Percentiles rank a stretch among this genome's conserved stretches.
Conservation (phyloP, 257 asterid genomes). For the Rehmannia glutinosa region DNA sequence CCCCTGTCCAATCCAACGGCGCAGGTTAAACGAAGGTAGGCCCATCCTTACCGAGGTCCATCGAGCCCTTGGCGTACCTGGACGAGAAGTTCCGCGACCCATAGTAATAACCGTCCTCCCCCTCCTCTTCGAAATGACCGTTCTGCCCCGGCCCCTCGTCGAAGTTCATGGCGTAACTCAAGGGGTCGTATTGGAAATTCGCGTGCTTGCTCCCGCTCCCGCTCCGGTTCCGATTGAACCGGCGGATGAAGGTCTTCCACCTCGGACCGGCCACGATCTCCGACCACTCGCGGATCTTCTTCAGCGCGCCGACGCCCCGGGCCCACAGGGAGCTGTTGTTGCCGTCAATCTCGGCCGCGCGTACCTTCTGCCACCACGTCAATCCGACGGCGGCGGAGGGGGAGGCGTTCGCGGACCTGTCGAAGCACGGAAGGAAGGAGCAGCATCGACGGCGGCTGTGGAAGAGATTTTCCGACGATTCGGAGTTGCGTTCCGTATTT, state of each 20-base stretch:
- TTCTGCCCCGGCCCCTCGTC: conserved; percentile 67
- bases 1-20: not conserved
- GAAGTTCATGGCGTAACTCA: conserved; percentile 78
- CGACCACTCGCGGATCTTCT: conserved; percentile 81
- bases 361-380: conserved; percentile 55
- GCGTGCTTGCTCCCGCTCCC: conserved; percentile 21
- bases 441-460: conserved; percentile 48
- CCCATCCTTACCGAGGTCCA: conserved; percentile 57
- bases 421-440: conserved; percentile 49
- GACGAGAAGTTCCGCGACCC: conserved; percentile 61
- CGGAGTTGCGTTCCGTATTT: conserved; percentile 27
- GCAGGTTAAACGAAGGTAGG: conserved; percentile 39
- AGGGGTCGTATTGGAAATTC: conserved; percentile 65
- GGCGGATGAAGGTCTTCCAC: conserved; percentile 83
- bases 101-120: conserved; percentile 39
- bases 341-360: conserved; percentile 13
- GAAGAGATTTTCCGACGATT: conserved; percentile 31
- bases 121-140: conserved; percentile 39
- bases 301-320: conserved; percentile 49
- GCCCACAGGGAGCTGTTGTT: conserved; percentile 37
- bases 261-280: conserved; percentile 84
- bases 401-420: conserved; percentile 10
- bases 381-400: conserved; percentile 21
- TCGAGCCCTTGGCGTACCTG: conserved; percentile 64
- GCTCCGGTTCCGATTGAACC: conserved; percentile 68